Evolutionary conservation across 108 stramenopile species (phyloP), one percentile per base, ranked within the genome.

Genomic region (Cyclotella cryptica): DNA sequence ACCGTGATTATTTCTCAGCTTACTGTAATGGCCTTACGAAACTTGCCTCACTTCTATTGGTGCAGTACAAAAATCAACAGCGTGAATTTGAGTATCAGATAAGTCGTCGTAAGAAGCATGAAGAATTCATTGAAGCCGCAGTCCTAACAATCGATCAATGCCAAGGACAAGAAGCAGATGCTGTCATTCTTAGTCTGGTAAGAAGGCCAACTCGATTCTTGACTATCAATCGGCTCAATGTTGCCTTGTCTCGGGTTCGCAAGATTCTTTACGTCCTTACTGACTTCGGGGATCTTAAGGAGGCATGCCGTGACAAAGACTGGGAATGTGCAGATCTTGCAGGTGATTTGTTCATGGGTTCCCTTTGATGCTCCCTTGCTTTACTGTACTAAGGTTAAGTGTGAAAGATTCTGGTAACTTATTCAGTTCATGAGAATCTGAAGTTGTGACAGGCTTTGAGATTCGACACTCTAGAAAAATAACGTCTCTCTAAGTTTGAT

Each of bases 141-240:
- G 66, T 83, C 30, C 63, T 83, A 22, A 83, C 82, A 10, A 79
- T 83, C 26, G 82, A 83, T 83, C 82, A 83, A 55, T 83, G 82
- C 42, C 82, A 83, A 39, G 82, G 82, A 67, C 82, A 83, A 59
- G 82, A 83, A 64, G 77, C 82, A 26, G 82, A 83, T 67, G 76
- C 66, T 57, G 78, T 83, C 21, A 77, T 83, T 51, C 71, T 83
- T 5, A 83, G 82, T 40, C 46, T 83, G 30, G 82, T 74, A 24
- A 74, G 57, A 29, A 81, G 77, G 45, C 84, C 84, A 53, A 85
- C 84, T 29, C 51, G 45, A 9, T 85, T 85, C 64, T 69, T 85
- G 29, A 76, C 65, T 1, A 29, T 77, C 24, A 75, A 81, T 54
- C 70, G 84, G 18, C 69, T 85, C 15, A 85, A 81, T 81, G 84